Evolutionary conservation across 129 eudicot genomes (phyloP).

Genomic region (Lactuca sativa): DNA sequence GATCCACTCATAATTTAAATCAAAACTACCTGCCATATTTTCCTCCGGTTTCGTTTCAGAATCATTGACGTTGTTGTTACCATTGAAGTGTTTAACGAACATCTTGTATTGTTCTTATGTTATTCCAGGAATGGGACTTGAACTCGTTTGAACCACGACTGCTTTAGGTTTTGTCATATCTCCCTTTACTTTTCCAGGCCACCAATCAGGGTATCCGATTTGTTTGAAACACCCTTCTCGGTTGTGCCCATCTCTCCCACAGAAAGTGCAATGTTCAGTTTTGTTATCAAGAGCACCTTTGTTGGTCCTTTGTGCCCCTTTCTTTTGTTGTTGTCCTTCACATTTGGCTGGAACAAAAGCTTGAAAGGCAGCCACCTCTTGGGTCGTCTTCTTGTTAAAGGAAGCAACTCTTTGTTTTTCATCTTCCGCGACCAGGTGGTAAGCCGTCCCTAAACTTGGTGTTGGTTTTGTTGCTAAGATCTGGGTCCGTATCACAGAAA

Average conservation of each 20-base stretch:
- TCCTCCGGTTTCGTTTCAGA: not conserved
- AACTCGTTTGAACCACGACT: not conserved
- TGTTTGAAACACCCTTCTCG: constrained; percentile 10
- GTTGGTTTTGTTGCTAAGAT: not conserved
- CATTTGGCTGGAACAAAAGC: not conserved
- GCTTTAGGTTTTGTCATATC: not conserved
- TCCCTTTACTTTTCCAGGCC: not conserved
- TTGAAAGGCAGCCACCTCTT: not conserved
- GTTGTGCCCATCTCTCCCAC: constrained; percentile 10
- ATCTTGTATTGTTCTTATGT: not conserved
- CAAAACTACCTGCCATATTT: constrained; percentile 5
- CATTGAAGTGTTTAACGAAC: constrained; percentile 1
- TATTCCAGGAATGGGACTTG: not conserved
- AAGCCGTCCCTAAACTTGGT: not conserved
- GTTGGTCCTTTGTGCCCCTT: not conserved
- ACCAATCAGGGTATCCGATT: not conserved
- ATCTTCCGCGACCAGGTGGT: not conserved
- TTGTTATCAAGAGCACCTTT: not conserved
- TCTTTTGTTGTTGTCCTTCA: not conserved
- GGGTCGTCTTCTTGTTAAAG: not conserved
- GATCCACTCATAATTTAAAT: not conserved
- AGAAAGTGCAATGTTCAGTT: constrained; percentile 1
- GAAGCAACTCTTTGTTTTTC: not conserved
- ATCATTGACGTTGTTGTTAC: not conserved
- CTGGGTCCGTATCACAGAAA: too few relatives aligned